phyloP scores from a whole-genome alignment of 2,329 filamentous ascomycete genomes.

The Thelonectria rubi region DNA sequence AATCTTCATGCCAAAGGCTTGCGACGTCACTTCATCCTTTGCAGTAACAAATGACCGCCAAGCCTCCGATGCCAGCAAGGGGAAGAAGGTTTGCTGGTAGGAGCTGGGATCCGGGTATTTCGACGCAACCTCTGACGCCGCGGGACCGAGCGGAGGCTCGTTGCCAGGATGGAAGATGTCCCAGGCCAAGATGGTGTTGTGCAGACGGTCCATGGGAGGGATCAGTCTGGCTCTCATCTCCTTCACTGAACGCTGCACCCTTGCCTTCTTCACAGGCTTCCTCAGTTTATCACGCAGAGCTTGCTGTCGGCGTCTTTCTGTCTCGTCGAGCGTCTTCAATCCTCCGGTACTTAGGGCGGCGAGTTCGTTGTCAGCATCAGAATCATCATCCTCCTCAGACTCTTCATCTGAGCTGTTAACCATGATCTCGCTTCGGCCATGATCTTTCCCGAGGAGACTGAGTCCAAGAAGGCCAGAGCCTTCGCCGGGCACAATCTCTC shows the following conservation, averaged over 20 bases:
- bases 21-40: conserved; percentile 84
- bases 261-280: conserved; percentile 84
- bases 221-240: conserved; percentile 94
- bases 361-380: conserved; percentile 61
- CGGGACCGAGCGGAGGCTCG: conserved; percentile 79
- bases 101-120: conserved; percentile 78
- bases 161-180: conserved; percentile 92
- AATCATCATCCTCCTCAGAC: conserved; percentile 68
- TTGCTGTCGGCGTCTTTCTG: conserved; percentile 55
- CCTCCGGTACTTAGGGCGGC: conserved; percentile 59
- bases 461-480: conserved; percentile 81
- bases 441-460: conserved; percentile 79
- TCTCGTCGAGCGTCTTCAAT: conserved; percentile 59
- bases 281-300: conserved; percentile 65
- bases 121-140: conserved; percentile 79
- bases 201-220: conserved; percentile 85
- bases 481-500: conserved; percentile 64
- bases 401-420: conserved; percentile 84
- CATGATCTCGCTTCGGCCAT: conserved; percentile 88
- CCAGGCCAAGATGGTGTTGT: conserved; percentile 89
- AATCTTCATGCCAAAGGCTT: conserved; percentile 87
- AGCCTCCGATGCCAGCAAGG: conserved; percentile 88
- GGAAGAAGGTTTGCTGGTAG: conserved; percentile 91
- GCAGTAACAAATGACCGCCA: conserved; percentile 94
- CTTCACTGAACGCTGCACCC: conserved; percentile 82